Conservation (phyloP, 192 early-diverging fungal genomes). For the Piromyces sp. region DNA sequence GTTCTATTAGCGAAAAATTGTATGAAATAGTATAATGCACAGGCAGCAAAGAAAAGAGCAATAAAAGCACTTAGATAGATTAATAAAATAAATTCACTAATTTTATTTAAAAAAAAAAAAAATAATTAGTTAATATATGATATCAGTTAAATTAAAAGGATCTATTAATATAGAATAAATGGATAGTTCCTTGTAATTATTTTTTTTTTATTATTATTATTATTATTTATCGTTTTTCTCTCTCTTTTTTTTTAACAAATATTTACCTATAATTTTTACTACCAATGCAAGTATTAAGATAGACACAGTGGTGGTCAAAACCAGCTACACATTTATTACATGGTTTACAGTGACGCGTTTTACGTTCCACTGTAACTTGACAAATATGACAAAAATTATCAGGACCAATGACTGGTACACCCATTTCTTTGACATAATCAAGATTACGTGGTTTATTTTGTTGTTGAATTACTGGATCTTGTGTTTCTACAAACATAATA, state of each 20-base stretch:
- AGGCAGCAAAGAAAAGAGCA: background rate
- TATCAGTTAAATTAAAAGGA: too few relatives aligned
- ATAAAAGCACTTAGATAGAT: background rate
- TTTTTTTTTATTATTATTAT: too few relatives aligned
- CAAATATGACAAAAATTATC: constrained; percentile 22
- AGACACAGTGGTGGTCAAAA: constrained; percentile 31
- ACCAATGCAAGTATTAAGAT: constrained; percentile 24
- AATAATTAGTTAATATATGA: too few relatives aligned
- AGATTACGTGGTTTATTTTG: constrained; percentile 16
- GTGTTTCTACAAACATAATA: constrained; percentile 17
- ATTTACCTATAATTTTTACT: constrained; percentile 12
- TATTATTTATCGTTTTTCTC: too few relatives aligned
- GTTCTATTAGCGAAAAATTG: background rate
- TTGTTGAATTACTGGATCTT: constrained; percentile 12
- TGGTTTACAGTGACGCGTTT: constrained; percentile 30
- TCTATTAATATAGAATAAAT: too few relatives aligned
- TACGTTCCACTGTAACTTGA: constrained; percentile 12
- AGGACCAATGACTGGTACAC: constrained; percentile 24
- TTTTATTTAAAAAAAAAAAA: too few relatives aligned
- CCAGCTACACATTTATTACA: constrained; percentile 35
- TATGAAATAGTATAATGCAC: background rate
- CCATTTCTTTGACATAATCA: constrained; percentile 18
- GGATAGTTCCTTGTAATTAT: too few relatives aligned
- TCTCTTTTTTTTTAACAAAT: too few relatives aligned
- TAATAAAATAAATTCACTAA: background rate